Evolutionary conservation across 495 filamentous ascomycete genomes (phyloP).

Genomic region (Astrothelium macrocarpum): DNA sequence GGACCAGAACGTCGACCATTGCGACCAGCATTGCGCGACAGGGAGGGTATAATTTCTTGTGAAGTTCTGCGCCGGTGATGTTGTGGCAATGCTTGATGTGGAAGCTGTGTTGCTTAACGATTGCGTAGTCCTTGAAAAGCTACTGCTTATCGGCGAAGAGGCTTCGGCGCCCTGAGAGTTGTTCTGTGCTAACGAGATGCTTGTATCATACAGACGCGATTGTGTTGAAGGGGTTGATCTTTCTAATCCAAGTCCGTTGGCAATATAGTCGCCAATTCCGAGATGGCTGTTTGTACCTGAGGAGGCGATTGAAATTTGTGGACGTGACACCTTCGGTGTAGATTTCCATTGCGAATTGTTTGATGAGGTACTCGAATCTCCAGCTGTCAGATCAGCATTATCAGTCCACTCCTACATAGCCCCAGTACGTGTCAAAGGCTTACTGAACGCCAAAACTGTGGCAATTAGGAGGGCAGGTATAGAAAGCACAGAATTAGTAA

Average conservation of each 20-base stretch:
- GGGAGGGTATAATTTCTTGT: not conserved
- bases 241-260: not conserved
- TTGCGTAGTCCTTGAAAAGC: not conserved
- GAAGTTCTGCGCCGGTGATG: not conserved
- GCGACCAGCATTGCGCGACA: not conserved
- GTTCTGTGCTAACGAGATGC: not conserved
- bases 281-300: not conserved
- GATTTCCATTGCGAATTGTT: not conserved
- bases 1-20: conserved; percentile 1
- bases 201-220: not conserved
- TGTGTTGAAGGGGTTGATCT: not conserved
- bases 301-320: not conserved
- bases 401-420: not conserved
- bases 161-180: not conserved
- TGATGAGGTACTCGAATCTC: not conserved
- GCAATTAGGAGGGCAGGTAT: not conserved
- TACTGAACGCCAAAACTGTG: not conserved
- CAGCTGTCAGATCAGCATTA: not conserved
- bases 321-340: not conserved
- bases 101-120: not conserved
- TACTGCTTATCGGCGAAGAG: not conserved
- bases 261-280: not conserved
- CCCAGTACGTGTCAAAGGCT: not conserved
- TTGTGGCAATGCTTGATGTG: not conserved
- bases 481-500: not conserved